Evolutionary conservation across 1,139 yeast species (phyloP).

Genomic region (Scheffersomyces insectosa): DNA sequence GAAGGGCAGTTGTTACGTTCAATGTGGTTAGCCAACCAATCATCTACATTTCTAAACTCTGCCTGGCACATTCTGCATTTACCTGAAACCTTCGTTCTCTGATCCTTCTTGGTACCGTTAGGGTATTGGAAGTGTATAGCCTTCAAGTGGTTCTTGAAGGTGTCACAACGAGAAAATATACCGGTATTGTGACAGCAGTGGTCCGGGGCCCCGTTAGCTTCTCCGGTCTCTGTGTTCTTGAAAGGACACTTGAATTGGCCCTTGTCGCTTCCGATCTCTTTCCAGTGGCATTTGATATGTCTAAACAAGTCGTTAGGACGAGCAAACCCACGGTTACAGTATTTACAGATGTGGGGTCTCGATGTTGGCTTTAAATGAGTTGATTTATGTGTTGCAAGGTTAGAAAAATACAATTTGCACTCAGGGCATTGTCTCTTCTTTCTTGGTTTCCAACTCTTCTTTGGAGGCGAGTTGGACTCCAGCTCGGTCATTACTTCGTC

Average conservation of each 20-base stretch:
- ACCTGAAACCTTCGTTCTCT: constrained; percentile 68
- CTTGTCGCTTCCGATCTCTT: constrained; percentile 55
- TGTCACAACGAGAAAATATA: constrained; percentile 83
- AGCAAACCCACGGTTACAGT: constrained; percentile 83
- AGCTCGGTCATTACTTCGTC: constrained; percentile 4
- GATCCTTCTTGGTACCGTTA: constrained; percentile 77
- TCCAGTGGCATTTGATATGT: constrained; percentile 83
- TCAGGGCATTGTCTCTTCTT: constrained; percentile 84
- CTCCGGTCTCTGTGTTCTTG: constrained; percentile 22
- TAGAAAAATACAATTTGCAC: constrained; percentile 73
- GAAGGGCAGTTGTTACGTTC: constrained; percentile 55
- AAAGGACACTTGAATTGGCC: constrained; percentile 52
- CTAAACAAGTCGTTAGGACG: constrained; percentile 83
- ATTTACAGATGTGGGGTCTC: constrained; percentile 75
- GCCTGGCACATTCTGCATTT: constrained; percentile 74
- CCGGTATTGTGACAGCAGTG: constrained; percentile 78
- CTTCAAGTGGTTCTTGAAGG: constrained; percentile 85
- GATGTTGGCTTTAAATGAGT: constrained; percentile 75
- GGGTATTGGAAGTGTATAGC: constrained; percentile 92
- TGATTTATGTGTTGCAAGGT: constrained; percentile 82
- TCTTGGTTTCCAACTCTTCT: constrained; percentile 48
- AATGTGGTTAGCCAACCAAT: constrained; percentile 76
- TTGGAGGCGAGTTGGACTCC: constrained; percentile 5
- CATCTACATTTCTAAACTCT: constrained; percentile 67
- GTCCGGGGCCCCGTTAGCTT: constrained; percentile 20